These are phyloP conservation scores for Mycena indigotica DNA, from an alignment of 768 basidiomycete genomes.

Conservation along the genomic window DNA sequence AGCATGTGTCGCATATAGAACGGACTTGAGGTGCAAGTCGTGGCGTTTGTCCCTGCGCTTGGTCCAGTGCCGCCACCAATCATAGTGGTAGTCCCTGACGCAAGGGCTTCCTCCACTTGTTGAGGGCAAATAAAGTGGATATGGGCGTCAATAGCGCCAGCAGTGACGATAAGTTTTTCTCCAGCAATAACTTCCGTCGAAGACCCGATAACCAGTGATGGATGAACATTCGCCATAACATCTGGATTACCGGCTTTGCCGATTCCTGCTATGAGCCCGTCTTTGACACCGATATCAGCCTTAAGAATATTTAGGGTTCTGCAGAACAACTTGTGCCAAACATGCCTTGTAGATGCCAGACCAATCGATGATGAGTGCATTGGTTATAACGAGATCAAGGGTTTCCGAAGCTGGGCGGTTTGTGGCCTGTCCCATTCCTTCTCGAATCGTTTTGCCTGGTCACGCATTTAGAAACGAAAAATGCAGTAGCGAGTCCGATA, in stretches of 20 bases:
- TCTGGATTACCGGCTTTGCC: slow-evolving; percentile 99
- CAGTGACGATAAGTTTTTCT: slow-evolving; percentile 91
- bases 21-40: slow-evolving; percentile 90
- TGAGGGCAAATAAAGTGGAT: slow-evolving; percentile 96
- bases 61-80: slow-evolving; percentile 98
- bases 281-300: slow-evolving; percentile 94
- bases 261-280: slow-evolving; percentile 79
- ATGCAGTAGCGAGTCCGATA: too few species aligned
- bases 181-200: slow-evolving; percentile 96
- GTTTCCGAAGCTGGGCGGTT: slow-evolving; percentile 65
- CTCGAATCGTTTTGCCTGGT: slow-evolving; percentile 87
- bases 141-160: slow-evolving; percentile 91
- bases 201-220: slow-evolving; percentile 77
- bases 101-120: slow-evolving; percentile 83
- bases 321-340: not conserved
- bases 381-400: slow-evolving; percentile 93
- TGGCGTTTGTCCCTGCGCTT: slow-evolving; percentile 85
- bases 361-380: slow-evolving; percentile 94
- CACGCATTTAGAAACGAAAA: too few species aligned
- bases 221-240: slow-evolving; percentile 79
- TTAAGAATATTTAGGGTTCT: slow-evolving; percentile 32
- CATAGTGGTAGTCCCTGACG: slow-evolving; percentile 87
- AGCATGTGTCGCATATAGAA: slow-evolving; percentile 93
- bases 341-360: slow-evolving; percentile 89
- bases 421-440: slow-evolving; percentile 95